Evolutionary conservation across 768 basidiomycete species (phyloP), one percentile per base, ranked within the genome.

Genomic region (Clavulina sp.): DNA sequence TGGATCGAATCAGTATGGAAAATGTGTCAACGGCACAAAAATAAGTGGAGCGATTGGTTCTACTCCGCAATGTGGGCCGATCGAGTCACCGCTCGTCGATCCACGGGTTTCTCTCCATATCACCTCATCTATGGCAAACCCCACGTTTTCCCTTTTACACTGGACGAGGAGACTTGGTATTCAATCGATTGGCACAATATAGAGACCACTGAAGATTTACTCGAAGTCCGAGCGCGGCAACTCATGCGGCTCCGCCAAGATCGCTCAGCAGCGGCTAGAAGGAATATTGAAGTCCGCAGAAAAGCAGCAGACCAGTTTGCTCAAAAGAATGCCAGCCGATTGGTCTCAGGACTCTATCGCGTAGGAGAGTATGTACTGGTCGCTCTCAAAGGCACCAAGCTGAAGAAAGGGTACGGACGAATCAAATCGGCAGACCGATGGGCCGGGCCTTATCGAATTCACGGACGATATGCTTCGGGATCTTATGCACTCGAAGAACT

Each of bases 21-120:
- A 29, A 49, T 33, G 6, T 16, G 7, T 34, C 7, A 16, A 30
- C 13, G 16, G 16, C 7, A 16, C 7, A 33, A 7, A 7, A 30
- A 49, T 1, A 30, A 63, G 38, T 73, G 71, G 70, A 44, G 61
- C 3, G 44, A 54, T 1, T 62, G 52, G 23, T n/a, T 68, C 1
- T 48, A 56, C 2, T 55, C 60, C 0, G 60, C 57, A 1, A 50
- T 68, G 0, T 58, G 63, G 34, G 60, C 67, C 0, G 61, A 64
- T 5, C 57, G 62, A 0, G 56, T 58, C 31, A 65, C 62, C 0
- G 56, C 59, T 2, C 56, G 52, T 4, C 24, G 62, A 0, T 51
- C 60, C 18, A 68, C 68, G 0, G 65, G 66, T 0, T 64, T 57
- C 49, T 50, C 63, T 0, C 65, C 67, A 0, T 68, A 62, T 47